A percentile compares a stretch with the other conserved stretches of the same genome.
These are phyloP conservation scores for Mangifera indica DNA, from an alignment of 345 rosid genomes.

Conservation along the genomic window DNA sequence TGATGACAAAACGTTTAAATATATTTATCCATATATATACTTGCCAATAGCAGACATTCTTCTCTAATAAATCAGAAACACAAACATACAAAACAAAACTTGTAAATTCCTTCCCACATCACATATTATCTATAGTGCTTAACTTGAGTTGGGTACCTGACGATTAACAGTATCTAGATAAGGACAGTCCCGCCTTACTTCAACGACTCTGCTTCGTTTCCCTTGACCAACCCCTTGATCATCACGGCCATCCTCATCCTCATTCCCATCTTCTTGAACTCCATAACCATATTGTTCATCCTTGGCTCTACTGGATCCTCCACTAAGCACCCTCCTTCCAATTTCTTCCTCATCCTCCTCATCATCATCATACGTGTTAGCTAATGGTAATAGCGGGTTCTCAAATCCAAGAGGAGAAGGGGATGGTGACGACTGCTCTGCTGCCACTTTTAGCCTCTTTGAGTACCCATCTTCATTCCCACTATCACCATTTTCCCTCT, in stretches of 20 bases:
- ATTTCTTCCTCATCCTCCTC: slow-evolving; percentile 29
- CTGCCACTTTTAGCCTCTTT: slow-evolving; percentile 50
- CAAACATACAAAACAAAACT: background rate
- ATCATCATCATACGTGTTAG: slow-evolving; percentile 58
- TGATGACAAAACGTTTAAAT: background rate
- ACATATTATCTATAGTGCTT: background rate
- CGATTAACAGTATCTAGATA: slow-evolving; percentile 99
- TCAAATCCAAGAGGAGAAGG: slow-evolving; percentile 44
- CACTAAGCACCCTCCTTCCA: slow-evolving; percentile 25
- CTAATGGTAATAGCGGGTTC: slow-evolving; percentile 62
- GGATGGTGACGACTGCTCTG: slow-evolving; percentile 35
- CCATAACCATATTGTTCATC: slow-evolving; percentile 26
- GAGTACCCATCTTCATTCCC: slow-evolving; percentile 7
- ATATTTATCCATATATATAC: background rate
- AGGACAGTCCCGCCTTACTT: slow-evolving; percentile 90
- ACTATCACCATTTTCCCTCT: too few species aligned
- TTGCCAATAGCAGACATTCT: background rate
- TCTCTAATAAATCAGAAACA: background rate
- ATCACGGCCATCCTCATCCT: slow-evolving; percentile 29
- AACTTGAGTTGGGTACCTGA: slow-evolving; percentile 49
- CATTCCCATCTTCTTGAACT: slow-evolving; percentile 24
- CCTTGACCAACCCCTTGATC: slow-evolving; percentile 34
- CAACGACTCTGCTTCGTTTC: slow-evolving; percentile 52
- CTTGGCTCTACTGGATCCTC: slow-evolving; percentile 5
- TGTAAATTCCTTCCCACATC: too few species aligned